Percentiles rank a stretch among this genome's conserved stretches.
These are phyloP conservation scores for Saccharum officinarum DNA, from an alignment of 176 grass and related monocot species.

Conservation along the genomic window DNA sequence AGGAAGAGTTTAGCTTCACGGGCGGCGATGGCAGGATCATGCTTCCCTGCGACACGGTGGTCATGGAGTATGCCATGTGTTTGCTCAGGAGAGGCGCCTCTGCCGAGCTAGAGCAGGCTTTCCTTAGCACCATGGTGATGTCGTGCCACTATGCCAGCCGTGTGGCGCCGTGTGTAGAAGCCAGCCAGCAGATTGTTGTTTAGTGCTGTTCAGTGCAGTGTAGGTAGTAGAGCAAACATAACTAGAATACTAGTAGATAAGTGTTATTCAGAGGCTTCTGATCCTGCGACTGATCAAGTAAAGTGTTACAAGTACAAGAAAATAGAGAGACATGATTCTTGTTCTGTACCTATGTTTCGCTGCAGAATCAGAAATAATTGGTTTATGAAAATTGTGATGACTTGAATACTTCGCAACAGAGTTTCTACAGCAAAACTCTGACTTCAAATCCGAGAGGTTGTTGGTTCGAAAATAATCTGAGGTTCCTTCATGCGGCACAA, in stretches of 20 bases:
- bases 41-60: not conserved
- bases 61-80: constrained; percentile 22
- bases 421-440: not conserved
- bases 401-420: not conserved
- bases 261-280: not conserved
- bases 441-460: not conserved
- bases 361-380: not conserved
- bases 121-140: not conserved
- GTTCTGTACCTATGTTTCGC: not conserved
- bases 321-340: not conserved
- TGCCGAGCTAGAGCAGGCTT: not conserved
- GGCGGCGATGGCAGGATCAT: not conserved
- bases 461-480: too few species aligned
- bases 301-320: not conserved
- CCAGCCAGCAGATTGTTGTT: not conserved
- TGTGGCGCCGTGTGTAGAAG: not conserved
- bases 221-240: not conserved
- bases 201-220: not conserved
- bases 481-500: not conserved
- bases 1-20: constrained; percentile 26
- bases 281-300: not conserved
- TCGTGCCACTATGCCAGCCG: not conserved
- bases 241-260: not conserved
- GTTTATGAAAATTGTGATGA: not conserved
- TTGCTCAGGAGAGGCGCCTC: constrained; percentile 13